Base-by-base conservation (phyloP, 2,329 filamentous ascomycete genomes). In the Raffaelea arxii region DNA sequence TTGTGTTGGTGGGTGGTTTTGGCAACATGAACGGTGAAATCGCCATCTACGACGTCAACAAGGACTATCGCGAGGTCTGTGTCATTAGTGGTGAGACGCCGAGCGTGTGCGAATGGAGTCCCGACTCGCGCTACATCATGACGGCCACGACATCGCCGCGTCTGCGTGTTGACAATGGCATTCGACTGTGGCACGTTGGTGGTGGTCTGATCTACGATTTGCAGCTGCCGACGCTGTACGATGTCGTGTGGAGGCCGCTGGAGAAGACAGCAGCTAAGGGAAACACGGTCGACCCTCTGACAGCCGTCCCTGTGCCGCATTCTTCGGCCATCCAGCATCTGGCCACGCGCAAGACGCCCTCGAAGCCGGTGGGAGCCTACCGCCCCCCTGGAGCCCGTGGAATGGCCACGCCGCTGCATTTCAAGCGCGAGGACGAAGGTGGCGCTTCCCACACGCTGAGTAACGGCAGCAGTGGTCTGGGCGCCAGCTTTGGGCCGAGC, bases 131-230 rank as follows among this genome's bases (percentile, higher is more conserved):
- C 59, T 92, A 90, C 64, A 90, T 98, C 62, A 77, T 98, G 71
- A 97, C 92, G 37, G 92, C 92, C n/a, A 98, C 91, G 19, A 97
- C 91, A 14, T 96, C 89, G 55, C 92, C 92, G 5, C 84, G 92
- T 53, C 78, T 98, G 49, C 85, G 92, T 55, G 92, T 98, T 38
- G 92, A 98, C 70, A 98, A 98, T 58, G 92, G 91, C 50, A 77
- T 98, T 56, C 90, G 90, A 62, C 78, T 98, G 57, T 98, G 90
- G 86, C 91, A 98, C 64, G 84, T 94, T 27, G 78, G 82, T 52
- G 92, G 92, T 40, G 75, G 76, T 30, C 72, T 98, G 57, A 90
- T 96, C 84, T 98, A 96, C 72, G 87, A 89, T 59, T 85, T 94
- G 66, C 92, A 97, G 54, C 88, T 96, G 80, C 78, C 82, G 44